Evolutionary conservation across 2,329 filamentous ascomycete genomes (phyloP).

Genomic region (Aspergillus pseudotamarii): DNA sequence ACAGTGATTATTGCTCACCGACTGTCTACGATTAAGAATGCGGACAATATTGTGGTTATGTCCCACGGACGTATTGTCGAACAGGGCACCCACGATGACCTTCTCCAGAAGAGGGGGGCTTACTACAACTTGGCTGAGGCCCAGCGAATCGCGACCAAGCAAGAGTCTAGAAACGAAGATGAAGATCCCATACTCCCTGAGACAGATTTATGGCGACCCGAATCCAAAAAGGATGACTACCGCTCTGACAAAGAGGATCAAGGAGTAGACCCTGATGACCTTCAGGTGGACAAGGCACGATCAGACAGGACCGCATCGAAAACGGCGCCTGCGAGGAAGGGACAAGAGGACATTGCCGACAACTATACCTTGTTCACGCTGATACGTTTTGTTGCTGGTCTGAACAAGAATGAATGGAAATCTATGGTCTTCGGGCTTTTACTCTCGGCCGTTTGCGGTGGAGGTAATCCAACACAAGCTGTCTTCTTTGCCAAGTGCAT

Average conservation of each 20-base stretch:
- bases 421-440: not conserved
- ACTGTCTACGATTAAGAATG: slow-evolving; percentile 43
- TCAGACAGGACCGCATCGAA: not conserved
- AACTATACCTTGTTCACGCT: not conserved
- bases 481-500: not conserved
- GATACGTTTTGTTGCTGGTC: not conserved
- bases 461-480: not conserved
- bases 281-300: not conserved
- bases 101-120: slow-evolving; percentile 67
- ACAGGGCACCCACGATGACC: slow-evolving; percentile 76
- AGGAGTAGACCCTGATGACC: not conserved
- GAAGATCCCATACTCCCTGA: not conserved
- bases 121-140: slow-evolving; percentile 84
- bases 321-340: not conserved
- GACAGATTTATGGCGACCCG: not conserved
- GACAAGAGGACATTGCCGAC: not conserved
- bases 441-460: not conserved
- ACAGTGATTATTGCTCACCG: slow-evolving; percentile 46
- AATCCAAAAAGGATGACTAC: not conserved
- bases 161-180: not conserved
- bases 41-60: slow-evolving; percentile 70
- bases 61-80: slow-evolving; percentile 76
- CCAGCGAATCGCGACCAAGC: slow-evolving; percentile 53
- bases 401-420: not conserved
- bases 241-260: not conserved